Conservation (phyloP, 2,329 filamentous ascomycete genomes). For the Blastomyces gilchristii region DNA sequence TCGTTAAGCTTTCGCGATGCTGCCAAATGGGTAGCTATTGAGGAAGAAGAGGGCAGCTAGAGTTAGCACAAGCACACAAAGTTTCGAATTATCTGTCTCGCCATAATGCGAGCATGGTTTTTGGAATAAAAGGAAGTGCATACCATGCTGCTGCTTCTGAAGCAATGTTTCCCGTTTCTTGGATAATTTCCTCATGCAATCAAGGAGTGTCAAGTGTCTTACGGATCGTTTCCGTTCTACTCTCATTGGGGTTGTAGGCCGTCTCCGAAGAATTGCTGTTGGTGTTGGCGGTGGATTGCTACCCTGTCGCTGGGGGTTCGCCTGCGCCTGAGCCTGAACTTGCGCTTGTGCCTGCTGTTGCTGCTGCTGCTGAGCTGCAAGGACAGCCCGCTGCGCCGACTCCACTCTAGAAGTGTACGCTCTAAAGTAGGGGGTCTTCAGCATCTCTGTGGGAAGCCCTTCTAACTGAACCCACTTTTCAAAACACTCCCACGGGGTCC, state of each 20-base stretch:
- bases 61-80: conserved; percentile 32
- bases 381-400: conserved; percentile 49
- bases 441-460: conserved; percentile 83
- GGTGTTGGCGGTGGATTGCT: conserved; percentile 37
- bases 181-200: conserved; percentile 88
- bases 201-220: conserved; percentile 77
- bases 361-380: conserved; percentile 45
- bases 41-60: background rate
- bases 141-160: conserved; percentile 77
- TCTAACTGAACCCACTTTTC: conserved; percentile 92
- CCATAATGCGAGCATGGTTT: conserved; percentile 4
- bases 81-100: conserved; percentile 13
- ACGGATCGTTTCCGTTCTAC: conserved; percentile 81
- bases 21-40: conserved; percentile 48
- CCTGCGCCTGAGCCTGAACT: conserved; percentile 39
- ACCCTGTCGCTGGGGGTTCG: conserved; percentile 34
- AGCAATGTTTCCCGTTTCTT: conserved; percentile 81
- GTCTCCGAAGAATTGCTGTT: conserved; percentile 51
- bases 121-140: background rate
- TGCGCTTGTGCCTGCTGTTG: conserved; percentile 42
- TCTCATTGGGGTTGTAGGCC: conserved; percentile 64
- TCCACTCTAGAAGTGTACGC: conserved; percentile 55
- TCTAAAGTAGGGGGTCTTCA: conserved; percentile 91
- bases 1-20: conserved; percentile 76
- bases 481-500: conserved; percentile 97